Percentiles rank a stretch among this genome's conserved stretches.
Conservation (phyloP, 345 rosid species). For the Heritiera littoralis region DNA sequence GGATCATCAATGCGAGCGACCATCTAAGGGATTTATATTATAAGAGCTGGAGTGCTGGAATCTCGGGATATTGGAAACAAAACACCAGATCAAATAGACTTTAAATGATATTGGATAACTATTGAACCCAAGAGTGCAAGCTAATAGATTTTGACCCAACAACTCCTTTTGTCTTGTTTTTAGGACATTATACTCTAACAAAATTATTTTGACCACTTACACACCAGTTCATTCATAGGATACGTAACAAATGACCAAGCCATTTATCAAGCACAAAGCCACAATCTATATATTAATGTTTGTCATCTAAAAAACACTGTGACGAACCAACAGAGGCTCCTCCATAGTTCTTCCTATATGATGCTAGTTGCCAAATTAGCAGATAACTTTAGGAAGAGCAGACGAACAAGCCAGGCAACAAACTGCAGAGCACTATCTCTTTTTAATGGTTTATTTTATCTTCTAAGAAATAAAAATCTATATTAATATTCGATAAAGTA, state of each 20-base stretch:
- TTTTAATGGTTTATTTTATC: background rate
- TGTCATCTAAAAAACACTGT: background rate
- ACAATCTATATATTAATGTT: background rate
- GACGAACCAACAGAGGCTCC: background rate
- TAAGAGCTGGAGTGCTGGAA: background rate
- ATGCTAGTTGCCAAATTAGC: background rate
- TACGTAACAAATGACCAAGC: background rate
- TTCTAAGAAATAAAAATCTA: background rate
- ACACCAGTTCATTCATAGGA: background rate
- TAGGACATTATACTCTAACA: background rate
- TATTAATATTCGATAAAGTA: background rate
- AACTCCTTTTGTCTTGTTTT: background rate
- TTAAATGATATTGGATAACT: background rate
- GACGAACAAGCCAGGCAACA: background rate
- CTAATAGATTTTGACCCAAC: background rate
- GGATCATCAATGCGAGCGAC: background rate
- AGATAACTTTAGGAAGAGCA: background rate
- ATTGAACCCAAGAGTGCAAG: background rate
- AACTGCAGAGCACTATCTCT: background rate
- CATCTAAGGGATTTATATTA: background rate
- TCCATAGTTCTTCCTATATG: background rate
- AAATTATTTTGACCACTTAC: background rate
- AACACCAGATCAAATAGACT: background rate
- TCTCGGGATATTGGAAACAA: background rate
- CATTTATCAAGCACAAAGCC: background rate